Conservation (phyloP, 257 asterid genomes). For the Solanum piurae region DNA sequence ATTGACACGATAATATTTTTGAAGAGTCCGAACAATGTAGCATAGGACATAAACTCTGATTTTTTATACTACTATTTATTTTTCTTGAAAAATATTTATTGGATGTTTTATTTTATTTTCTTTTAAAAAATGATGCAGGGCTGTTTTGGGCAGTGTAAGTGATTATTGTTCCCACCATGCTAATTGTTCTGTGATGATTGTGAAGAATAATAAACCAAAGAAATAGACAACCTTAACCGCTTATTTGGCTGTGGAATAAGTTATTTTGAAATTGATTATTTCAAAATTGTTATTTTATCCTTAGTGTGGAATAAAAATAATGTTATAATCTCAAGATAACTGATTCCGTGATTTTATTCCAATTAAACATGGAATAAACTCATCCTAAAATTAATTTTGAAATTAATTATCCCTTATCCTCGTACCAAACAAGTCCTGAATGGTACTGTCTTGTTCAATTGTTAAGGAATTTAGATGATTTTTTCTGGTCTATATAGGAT, state of each 20-base stretch:
- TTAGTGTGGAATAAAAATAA: neutral
- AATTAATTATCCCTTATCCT: neutral
- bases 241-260: rapidly evolving
- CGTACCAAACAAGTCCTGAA: neutral
- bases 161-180: neutral
- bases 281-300: neutral
- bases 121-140: neutral
- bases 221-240: neutral
- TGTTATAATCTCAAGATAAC: rapidly evolving
- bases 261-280: neutral
- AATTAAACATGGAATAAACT: rapidly evolving
- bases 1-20: rapidly evolving
- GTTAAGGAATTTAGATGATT: neutral
- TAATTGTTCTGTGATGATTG: neutral
- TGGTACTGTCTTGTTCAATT: neutral
- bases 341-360: neutral
- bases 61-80: neutral
- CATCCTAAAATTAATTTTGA: neutral
- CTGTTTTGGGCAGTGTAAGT: neutral
- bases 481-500: neutral
- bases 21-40: neutral
- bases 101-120: neutral
- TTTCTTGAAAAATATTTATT: neutral
- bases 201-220: neutral
- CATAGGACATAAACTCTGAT: neutral